Base-by-base conservation (phyloP, 148 eudicot genomes). In the Persicaria tinctoria region DNA sequence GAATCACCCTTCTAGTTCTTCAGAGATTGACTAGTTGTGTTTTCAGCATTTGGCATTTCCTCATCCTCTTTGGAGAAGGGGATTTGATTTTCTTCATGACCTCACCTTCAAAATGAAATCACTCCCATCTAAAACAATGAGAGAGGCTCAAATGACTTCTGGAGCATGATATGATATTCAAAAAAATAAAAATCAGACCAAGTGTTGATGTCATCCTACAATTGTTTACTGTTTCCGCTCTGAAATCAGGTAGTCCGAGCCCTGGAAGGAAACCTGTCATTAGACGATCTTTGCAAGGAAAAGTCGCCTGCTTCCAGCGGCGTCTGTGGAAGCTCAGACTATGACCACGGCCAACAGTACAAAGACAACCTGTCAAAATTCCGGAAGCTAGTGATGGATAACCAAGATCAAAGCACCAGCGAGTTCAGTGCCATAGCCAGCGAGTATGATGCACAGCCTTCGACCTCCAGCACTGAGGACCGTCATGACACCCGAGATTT, bases 201-300 rank as follows among this genome's bases (percentile, higher is more conserved):
- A 32, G 5, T 62, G 8, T 9, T 64, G 46, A 57, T 5, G 32
- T 1, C 10, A 16, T 64, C 38, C 46, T 13, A 38, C 70, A 38
- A 38, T 38, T 64, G 38, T 17, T 64, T 17, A 41, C 8, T 8
- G 13, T 23, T 54, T 5, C 6, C 18, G 0, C 5, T 54, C 59
- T 54, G 59, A 83, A 11, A 83, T 77, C 88, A 93, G 98, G 79
- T 93, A 73, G 87, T 88, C 72, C 81, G 82, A 82, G 98, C 90
- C 17, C 75, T 93, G 63, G 96, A 93, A 84, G 98, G 98, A 71
- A 89, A 85, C 78, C 76, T 93, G 56, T 73, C 90, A 14, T 79
- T 85, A 2, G 87, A 87, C 51, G 96, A 86, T n/a, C 80, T 93
- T 38, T 70, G 76, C 73, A 88, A 86, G 73, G 88, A 87, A 56